These are phyloP conservation scores for Geopyxis carbonaria DNA, from an alignment of 495 filamentous ascomycete species.

Conservation along the genomic window DNA sequence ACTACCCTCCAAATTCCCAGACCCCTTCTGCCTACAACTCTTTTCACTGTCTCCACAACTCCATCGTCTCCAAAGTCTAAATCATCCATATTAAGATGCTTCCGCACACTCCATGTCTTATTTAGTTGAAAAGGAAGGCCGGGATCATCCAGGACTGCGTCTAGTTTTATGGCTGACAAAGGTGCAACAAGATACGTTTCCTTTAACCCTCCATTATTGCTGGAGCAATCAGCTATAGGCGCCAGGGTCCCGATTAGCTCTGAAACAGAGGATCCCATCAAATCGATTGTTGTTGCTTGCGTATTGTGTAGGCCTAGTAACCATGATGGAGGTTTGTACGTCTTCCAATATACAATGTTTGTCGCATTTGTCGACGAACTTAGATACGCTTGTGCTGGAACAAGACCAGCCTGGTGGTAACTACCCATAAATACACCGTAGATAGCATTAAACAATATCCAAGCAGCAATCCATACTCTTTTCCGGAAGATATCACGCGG, in stretches of 20 bases:
- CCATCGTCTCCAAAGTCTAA: slow-evolving; percentile 79
- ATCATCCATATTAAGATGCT: slow-evolving; percentile 83
- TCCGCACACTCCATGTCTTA: slow-evolving; percentile 51
- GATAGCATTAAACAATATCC: slow-evolving; percentile 68
- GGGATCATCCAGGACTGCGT: slow-evolving; percentile 32
- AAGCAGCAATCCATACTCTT: slow-evolving; percentile 44
- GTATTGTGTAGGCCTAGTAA: slow-evolving; percentile 56
- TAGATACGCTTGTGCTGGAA: slow-evolving; percentile 50
- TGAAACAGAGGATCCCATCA: slow-evolving; percentile 60
- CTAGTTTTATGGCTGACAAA: slow-evolving; percentile 53
- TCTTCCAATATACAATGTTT: slow-evolving; percentile 89
- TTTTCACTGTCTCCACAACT: slow-evolving; percentile 48
- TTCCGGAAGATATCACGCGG: slow-evolving; percentile 28
- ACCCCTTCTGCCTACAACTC: slow-evolving; percentile 67
- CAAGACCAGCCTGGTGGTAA: slow-evolving; percentile 86
- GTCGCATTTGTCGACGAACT: slow-evolving; percentile 34
- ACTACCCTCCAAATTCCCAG: slow-evolving; percentile 59
- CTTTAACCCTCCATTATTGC: neutral
- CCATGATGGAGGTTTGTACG: slow-evolving; percentile 88
- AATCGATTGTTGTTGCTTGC: slow-evolving; percentile 48
- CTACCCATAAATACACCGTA: slow-evolving; percentile 74
- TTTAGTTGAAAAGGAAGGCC: slow-evolving; percentile 34
- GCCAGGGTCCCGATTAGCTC: slow-evolving; percentile 43
- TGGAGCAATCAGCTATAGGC: slow-evolving; percentile 7
- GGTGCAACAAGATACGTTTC: slow-evolving; percentile 53